These are phyloP conservation scores for Cokeromyces recurvatus DNA, from an alignment of 371 early-diverging fungal genomes.

Conservation along the genomic window DNA sequence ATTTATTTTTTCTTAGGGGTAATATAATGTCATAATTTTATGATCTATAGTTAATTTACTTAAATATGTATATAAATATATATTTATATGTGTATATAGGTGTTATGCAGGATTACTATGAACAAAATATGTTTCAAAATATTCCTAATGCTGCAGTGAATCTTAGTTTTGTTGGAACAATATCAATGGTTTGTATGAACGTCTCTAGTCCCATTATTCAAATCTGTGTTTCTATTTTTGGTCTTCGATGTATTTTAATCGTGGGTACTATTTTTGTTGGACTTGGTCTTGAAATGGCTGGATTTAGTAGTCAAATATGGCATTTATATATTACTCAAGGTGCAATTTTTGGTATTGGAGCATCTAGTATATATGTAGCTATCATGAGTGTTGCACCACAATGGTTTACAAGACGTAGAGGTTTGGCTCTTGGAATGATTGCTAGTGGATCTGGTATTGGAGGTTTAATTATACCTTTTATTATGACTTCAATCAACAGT, in stretches of 20 bases:
- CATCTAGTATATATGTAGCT: slow-evolving; percentile 22
- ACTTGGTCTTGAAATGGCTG: slow-evolving; percentile 23
- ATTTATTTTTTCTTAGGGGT: slow-evolving; percentile 6
- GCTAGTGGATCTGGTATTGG: slow-evolving; percentile 78
- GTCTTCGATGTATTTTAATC: slow-evolving; percentile 12
- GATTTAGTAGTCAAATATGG: slow-evolving; percentile 21
- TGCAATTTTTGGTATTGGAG: slow-evolving; percentile 40
- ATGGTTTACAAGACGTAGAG: slow-evolving; percentile 68
- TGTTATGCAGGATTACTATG: slow-evolving; percentile 16
- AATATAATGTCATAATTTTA: slow-evolving; percentile 17
- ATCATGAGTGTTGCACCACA: slow-evolving; percentile 56
- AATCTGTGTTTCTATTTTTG: slow-evolving; percentile 18
- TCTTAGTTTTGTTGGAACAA: slow-evolving; percentile 30
- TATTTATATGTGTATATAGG: slow-evolving; percentile 5
- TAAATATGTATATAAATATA: too few relatives aligned
- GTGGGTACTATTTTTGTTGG: slow-evolving; percentile 13
- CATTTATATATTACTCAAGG: slow-evolving; percentile 27
- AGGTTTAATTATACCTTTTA: slow-evolving; percentile 64
- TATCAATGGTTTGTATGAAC: slow-evolving; percentile 14
- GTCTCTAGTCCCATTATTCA: slow-evolving; percentile 21
- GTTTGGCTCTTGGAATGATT: slow-evolving; percentile 69
- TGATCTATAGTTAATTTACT: background rate
- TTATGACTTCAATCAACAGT: slow-evolving; percentile 53
- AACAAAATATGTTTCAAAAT: slow-evolving; percentile 1
- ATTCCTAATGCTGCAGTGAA: background rate